Evolutionary conservation across 2,329 filamentous ascomycete species (phyloP).

Genomic region (Xylaria arbuscula): DNA sequence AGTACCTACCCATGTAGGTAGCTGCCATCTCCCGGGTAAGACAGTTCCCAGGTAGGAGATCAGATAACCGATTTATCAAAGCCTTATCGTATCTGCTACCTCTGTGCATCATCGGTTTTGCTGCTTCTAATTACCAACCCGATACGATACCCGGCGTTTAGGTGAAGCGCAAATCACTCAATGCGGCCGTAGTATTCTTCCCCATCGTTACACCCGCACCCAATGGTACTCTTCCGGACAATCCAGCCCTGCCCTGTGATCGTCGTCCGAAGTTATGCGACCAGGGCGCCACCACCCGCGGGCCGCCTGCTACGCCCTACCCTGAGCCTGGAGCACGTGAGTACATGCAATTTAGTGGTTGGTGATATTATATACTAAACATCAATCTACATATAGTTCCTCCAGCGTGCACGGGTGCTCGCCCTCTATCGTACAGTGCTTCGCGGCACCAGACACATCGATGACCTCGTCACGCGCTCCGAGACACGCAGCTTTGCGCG

Average conservation of each 20-base stretch:
- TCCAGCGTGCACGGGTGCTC: constrained; percentile 66
- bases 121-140: not conserved
- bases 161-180: constrained; percentile 1
- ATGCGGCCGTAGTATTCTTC: constrained; percentile 28
- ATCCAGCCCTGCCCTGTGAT: constrained; percentile 36
- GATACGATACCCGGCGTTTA: not conserved
- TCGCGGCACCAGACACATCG: constrained; percentile 64
- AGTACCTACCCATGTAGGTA: not conserved
- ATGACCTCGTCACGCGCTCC: constrained; percentile 61
- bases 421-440: constrained; percentile 69
- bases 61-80: not conserved
- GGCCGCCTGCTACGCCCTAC: constrained; percentile 56
- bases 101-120: constrained; percentile 6
- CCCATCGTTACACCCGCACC: not conserved
- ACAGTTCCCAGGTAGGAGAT: not conserved
- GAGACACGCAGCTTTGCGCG: constrained; percentile 68
- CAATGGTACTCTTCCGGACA: constrained; percentile 43
- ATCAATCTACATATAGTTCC: constrained; percentile 59
- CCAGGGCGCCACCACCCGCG: constrained; percentile 41
- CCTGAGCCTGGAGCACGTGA: constrained; percentile 69
- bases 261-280: constrained; percentile 54
- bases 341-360: constrained; percentile 38
- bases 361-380: constrained; percentile 19
- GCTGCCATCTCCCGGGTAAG: not conserved
- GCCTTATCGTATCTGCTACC: not conserved